A percentile compares a stretch with the other conserved stretches of the same genome.
phyloP scores from a whole-genome alignment of 2,329 filamentous ascomycete genomes.

The Alternaria panax region DNA sequence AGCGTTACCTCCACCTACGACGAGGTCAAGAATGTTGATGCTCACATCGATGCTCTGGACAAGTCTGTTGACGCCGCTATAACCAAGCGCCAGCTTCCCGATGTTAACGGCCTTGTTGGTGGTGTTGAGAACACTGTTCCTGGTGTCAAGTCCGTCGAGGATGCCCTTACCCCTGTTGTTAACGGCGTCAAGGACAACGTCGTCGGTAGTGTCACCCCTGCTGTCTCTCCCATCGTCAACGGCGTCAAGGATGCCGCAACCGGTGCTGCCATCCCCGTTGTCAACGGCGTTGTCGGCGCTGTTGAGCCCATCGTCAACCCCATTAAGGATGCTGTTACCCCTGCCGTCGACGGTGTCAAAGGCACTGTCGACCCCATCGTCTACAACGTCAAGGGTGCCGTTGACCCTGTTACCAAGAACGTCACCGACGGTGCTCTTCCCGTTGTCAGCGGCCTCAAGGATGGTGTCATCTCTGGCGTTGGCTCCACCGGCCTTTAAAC shows the following conservation, averaged over 20 bases:
- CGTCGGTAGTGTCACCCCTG: neutral
- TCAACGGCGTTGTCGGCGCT: neutral
- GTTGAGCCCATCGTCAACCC: neutral
- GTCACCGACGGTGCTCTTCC: neutral
- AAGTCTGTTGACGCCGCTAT: neutral
- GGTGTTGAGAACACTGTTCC: neutral
- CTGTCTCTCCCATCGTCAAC: neutral
- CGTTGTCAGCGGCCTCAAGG: neutral
- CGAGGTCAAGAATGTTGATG: neutral
- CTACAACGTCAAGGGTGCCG: neutral
- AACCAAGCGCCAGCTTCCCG: neutral
- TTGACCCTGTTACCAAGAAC: neutral
- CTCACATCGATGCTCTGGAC: neutral
- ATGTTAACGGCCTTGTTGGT: neutral
- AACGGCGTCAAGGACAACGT: neutral
- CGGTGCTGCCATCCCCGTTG: neutral
- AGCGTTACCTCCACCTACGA: neutral
- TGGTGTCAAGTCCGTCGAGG: neutral
- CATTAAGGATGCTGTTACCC: neutral
- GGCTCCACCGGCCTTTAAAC: neutral
- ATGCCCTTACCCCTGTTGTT: neutral
- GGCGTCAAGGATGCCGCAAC: neutral
- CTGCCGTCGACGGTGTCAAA: neutral
- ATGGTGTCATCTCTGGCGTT: neutral
- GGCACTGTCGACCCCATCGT: neutral